Evolutionary conservation across 2,329 filamentous ascomycete genomes (phyloP).

Genomic region (Apiospora hydei): DNA sequence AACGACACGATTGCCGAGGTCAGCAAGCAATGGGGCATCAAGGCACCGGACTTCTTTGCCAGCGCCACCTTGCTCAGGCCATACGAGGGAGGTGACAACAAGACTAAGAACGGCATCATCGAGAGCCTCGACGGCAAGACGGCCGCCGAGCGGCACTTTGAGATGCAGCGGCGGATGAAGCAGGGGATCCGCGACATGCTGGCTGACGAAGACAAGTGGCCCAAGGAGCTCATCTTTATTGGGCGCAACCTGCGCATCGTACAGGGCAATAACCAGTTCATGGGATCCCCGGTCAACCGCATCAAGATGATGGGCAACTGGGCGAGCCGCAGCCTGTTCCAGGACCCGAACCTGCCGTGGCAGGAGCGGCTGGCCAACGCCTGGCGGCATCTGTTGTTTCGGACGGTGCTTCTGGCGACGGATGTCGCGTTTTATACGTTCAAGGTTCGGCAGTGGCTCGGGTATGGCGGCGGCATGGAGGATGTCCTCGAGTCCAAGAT

Average conservation of each 20-base stretch:
- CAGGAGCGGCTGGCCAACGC: slow-evolving; percentile 71
- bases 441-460: slow-evolving; percentile 78
- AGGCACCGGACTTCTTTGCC: slow-evolving; percentile 89
- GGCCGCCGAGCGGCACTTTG: slow-evolving; percentile 79
- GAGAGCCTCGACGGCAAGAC: slow-evolving; percentile 65
- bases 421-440: slow-evolving; percentile 87
- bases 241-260: slow-evolving; percentile 92
- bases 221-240: slow-evolving; percentile 90
- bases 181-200: slow-evolving; percentile 73
- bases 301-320: slow-evolving; percentile 94
- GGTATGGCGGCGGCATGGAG: slow-evolving; percentile 85
- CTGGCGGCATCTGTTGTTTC: slow-evolving; percentile 83
- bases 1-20: slow-evolving; percentile 79
- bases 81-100: slow-evolving; percentile 83
- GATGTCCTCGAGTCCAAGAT: slow-evolving; percentile 91
- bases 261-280: slow-evolving; percentile 90
- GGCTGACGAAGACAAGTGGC: slow-evolving; percentile 86
- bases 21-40: slow-evolving; percentile 84
- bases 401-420: slow-evolving; percentile 74
- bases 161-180: slow-evolving; percentile 87
- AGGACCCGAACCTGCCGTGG: slow-evolving; percentile 71
- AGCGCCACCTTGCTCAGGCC: slow-evolving; percentile 88
- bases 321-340: slow-evolving; percentile 84
- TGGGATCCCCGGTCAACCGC: slow-evolving; percentile 88
- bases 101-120: slow-evolving; percentile 70